Base-by-base conservation (phyloP, 2,329 filamentous ascomycete species). In the Capronia epimyces region DNA sequence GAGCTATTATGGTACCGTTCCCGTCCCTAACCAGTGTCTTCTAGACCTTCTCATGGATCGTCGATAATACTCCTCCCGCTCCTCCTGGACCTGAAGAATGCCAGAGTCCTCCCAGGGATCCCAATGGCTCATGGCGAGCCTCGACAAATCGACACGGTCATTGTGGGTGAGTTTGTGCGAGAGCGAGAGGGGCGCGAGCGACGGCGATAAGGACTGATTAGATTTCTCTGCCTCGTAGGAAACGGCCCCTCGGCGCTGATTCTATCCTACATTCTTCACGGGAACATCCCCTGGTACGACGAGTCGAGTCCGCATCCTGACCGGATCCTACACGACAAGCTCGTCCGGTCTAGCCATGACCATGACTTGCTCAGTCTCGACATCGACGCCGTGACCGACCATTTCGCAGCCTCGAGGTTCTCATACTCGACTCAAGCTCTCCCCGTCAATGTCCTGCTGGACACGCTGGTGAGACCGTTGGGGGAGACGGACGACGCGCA, bases 231-330 rank as follows among this genome's bases (percentile, higher is more conserved):
- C n/a, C 20, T 18, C 24, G 10, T 57, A 81, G 80, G 80, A 62
- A 81, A 80, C 63, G 80, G 80, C 49, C 80, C 80, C 40, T 79
- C 80, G 44, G 77, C 80, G 45, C 71, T 83, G 66, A 77, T 82
- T 58, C 70, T 83, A 29, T 81, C 78, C 40, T 83, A 79, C 64
- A 80, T 82, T 37, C 73, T 83, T 22, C 79, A 83, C 65, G 80
- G 80, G 31, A 71, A 82, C 60, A 69, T 81, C 46, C 80, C 80
- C 3, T 75, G 73, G 61, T 83, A 83, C 60, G 66, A 72, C 31
- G 66, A 72, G 2, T 59, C 66, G 20, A 67, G 65, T 47, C 74
- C 74, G 29, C 80, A 83, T 65, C 77, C 79, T 8, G 39, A 42
- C 16, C 39, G 3, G 3, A 42, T 42, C 21, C 7, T 42, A 13